These are phyloP conservation scores for Camellia granthamiana DNA, from an alignment of 148 eudicot genomes.

Conservation along the genomic window DNA sequence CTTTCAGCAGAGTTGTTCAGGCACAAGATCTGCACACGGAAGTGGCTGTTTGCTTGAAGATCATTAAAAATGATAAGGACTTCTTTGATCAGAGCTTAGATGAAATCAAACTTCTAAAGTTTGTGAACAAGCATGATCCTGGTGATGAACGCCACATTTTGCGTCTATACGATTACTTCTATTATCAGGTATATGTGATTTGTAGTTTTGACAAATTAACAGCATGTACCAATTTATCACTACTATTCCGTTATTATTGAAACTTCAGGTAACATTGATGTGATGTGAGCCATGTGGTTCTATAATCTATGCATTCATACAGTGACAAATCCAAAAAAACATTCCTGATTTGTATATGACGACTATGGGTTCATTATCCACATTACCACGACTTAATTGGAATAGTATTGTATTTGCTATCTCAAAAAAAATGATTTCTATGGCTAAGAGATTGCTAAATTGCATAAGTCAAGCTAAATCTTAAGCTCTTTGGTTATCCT, in stretches of 20 bases:
- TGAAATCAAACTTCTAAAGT: constrained; percentile 93
- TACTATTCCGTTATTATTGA: background rate
- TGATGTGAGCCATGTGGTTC: background rate
- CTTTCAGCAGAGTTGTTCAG: constrained; percentile 95
- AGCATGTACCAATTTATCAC: background rate
- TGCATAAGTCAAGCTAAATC: background rate
- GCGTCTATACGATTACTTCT: constrained; percentile 96
- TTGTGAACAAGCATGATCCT: constrained; percentile 95
- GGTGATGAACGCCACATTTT: constrained; percentile 71
- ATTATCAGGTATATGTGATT: constrained; percentile 57
- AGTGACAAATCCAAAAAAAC: background rate
- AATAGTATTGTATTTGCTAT: background rate
- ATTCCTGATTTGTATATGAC: background rate
- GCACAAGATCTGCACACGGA: constrained; percentile 85
- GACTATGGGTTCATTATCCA: background rate
- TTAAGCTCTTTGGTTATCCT: no score
- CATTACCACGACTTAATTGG: background rate
- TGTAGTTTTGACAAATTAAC: background rate
- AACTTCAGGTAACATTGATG: background rate
- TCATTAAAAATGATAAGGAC: constrained; percentile 93
- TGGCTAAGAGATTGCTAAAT: background rate
- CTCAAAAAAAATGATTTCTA: background rate
- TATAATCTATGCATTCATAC: background rate
- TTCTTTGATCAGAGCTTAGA: constrained; percentile 98
- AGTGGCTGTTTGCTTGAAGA: constrained; percentile 90